Base-by-base conservation (phyloP, 2,329 filamentous ascomycete species). In the Stagonosporopsis rhizophila region DNA sequence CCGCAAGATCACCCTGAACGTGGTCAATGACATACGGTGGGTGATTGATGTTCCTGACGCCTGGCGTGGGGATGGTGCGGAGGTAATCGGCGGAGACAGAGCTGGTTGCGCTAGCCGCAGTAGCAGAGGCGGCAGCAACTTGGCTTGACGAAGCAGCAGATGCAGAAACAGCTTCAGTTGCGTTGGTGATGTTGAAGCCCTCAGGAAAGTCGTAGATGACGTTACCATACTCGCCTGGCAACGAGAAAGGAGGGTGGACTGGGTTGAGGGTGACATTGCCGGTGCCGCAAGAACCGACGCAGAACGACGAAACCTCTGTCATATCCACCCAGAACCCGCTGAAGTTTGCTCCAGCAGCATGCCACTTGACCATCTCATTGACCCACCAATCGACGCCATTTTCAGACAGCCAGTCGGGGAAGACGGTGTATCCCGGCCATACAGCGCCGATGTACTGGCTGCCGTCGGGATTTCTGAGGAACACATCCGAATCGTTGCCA, bases 21-120 rank as follows among this genome's bases (percentile, higher is more conserved):
- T 93, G 85, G 72, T 92, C 87, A 69, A 94, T 88, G 6, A 86
- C 84, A 67, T 94, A 95, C 2, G 90, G 89, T 20, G 91, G 91
- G 64, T 87, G 82, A 66, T 92, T 86, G 53, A 94, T 76, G 65
- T 92, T 83, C 19, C 90, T 83, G 12, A 80, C 78, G 1, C 87
- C 88, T 0, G 84, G 80, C 0, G 86, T 89, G 1, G 87, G 85
- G 1, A 80, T 87, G 0, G 84, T 86, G 4, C 83, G 81, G 44
- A 86, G 71, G 64, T 86, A 88, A 14, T 75, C 76, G 2, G 66
- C 70, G 0, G 74, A 72, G 2, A 69, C 67, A 2, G 73, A 70
- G 23, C 65, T 64, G 6, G 51, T 51, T 1, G 65, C 58, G 23
- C 65, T 64, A 6, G 51, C 52, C 2, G 65, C 58, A 27, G 69